Base-by-base conservation (phyloP, 192 early-diverging fungal genomes). In the Dimargaris xerosporica region DNA sequence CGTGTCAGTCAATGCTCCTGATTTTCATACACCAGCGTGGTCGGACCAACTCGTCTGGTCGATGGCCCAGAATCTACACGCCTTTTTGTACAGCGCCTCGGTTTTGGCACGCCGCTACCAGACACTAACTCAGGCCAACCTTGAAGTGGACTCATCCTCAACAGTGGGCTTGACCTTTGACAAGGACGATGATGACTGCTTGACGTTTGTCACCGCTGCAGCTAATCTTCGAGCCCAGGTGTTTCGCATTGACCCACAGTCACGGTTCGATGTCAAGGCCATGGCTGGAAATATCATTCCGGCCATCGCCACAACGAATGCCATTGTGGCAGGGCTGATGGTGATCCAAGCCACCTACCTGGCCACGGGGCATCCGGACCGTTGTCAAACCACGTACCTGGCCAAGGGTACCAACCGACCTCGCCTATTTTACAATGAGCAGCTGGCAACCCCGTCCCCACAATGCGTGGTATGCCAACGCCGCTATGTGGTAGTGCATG, bases 201-300 rank as follows among this genome's bases (percentile, higher is more conserved):
- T 99, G 71, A 78, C 87, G 50, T 99, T 99, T 83, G 94, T 99
- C 2, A 86, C 96, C 0, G 88, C 93, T 3, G 82, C 93, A 6
- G 78, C 92, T 0, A 98, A 96, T 63, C 71, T 99, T 47, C 82
- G 96, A 28, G 83, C 91, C 0, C 66, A 74, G 56, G 78, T 89
- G 5, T 99, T 91, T 74, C 81, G 75, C 34, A 93, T 99, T 64
- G 76, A 79, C 39, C 67, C 73, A 55, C 85, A 88, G 61, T 89
- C 86, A 46, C 71, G 84, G 41, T 99, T 98, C 69, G 77, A 85
- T 31, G 81, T 89, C 23, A 99, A 99, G 89, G 91, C 92, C 34
- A 98, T 98, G 91, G 97, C 97, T 7, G 95, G 95, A 54, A 96
- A 94, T 66, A 98, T 99, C 62, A 97, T 98, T 62, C 94, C 95